Conservation (phyloP, 2,329 filamentous ascomycete species). For the Corniculantispora saksenae region DNA sequence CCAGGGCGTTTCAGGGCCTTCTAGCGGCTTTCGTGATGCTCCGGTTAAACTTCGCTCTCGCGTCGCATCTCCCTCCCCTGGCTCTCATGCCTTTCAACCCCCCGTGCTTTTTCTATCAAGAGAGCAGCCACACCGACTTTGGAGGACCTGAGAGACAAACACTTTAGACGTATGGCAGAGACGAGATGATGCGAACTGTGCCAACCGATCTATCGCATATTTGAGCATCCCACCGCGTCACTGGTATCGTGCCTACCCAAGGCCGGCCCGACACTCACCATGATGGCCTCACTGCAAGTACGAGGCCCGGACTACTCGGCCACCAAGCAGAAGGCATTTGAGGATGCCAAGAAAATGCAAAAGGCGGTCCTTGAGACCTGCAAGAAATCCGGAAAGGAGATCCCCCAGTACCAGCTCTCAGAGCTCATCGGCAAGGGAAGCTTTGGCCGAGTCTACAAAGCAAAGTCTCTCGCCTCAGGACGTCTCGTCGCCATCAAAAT, state of each 20-base stretch:
- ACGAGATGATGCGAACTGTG: conserved; percentile 8
- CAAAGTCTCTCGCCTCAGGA: conserved; percentile 45
- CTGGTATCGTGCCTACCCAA: conserved; percentile 9
- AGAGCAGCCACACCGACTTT: neutral
- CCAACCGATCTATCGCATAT: neutral
- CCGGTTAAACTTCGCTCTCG: conserved; percentile 17
- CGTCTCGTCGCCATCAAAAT: conserved; percentile 76
- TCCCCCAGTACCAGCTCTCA: conserved; percentile 66
- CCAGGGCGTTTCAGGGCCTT: neutral
- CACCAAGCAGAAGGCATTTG: conserved; percentile 61
- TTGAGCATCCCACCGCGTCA: neutral
- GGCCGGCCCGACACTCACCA: conserved; percentile 3
- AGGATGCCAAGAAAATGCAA: conserved; percentile 73
- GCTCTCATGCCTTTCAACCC: neutral
- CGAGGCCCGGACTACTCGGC: conserved; percentile 44
- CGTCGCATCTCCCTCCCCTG: conserved; percentile 5
- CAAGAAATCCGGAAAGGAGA: conserved; percentile 57
- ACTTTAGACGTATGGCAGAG: neutral
- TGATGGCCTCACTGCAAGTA: conserved; percentile 46
- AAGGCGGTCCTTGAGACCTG: conserved; percentile 63
- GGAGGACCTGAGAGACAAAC: neutral
- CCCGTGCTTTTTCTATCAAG: neutral
- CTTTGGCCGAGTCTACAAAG: conserved; percentile 75
- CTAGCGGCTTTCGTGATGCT: conserved; percentile 3
- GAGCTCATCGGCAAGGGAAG: conserved; percentile 76